Percentiles rank a stretch among this genome's conserved stretches.
Evolutionary conservation across 306 rosid genomes (phyloP).

Genomic region (Castanea crenata): DNA sequence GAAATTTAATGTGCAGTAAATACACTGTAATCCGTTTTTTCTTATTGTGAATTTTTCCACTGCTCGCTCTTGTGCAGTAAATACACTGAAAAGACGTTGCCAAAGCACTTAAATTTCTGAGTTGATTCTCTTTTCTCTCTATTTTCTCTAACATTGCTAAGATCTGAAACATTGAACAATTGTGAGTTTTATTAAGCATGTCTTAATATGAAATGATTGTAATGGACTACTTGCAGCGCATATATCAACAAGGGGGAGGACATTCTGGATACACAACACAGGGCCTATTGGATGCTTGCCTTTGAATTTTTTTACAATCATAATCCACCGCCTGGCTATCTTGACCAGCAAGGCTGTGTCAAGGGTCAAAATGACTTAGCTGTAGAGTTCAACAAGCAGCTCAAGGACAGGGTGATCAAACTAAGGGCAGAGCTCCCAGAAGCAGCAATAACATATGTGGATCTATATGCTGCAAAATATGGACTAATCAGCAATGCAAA

Average conservation of each 20-base stretch:
- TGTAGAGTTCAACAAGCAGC: constrained; percentile 62
- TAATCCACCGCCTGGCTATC: constrained; percentile 50
- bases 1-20: too few species aligned
- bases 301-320: constrained; percentile 62
- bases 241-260: constrained; percentile 69
- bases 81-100: too few species aligned
- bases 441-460: constrained; percentile 84
- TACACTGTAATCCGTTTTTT: too few species aligned
- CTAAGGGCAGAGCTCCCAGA: constrained; percentile 72
- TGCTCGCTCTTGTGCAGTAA: too few species aligned
- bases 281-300: constrained; percentile 89
- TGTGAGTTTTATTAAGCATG: background rate
- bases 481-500: constrained; percentile 70
- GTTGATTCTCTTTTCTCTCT: too few species aligned
- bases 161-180: too few species aligned
- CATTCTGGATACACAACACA: constrained; percentile 93
- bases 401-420: constrained; percentile 60
- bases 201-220: background rate
- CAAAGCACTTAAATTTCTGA: too few species aligned
- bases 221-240: constrained; percentile 37
- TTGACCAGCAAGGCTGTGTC: constrained; percentile 62
- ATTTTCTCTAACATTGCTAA: too few species aligned
- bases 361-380: constrained; percentile 71
- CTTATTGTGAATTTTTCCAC: too few species aligned
- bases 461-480: constrained; percentile 77